phyloP scores from a whole-genome alignment of 1,284 basidiomycete species.

The Leccinum cinnamomeum region DNA sequence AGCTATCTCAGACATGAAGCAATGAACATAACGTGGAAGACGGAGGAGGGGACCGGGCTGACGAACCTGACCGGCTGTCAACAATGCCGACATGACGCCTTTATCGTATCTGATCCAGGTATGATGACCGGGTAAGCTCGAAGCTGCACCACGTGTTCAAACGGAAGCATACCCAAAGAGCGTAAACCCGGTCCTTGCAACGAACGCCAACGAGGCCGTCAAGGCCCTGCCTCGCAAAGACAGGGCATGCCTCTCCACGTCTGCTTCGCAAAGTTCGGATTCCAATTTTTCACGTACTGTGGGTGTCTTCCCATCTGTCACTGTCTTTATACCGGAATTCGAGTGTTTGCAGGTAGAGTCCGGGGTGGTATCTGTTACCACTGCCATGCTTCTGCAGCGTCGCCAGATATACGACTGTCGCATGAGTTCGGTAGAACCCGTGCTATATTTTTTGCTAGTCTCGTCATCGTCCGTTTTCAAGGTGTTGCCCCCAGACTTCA shows the following conservation, averaged over 20 bases:
- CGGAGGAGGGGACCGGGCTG: neutral
- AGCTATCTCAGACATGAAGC: slow-evolving; percentile 15
- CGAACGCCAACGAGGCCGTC: slow-evolving; percentile 29
- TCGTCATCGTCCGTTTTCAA: too few relatives aligned
- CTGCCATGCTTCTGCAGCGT: neutral
- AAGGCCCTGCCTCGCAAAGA: slow-evolving; percentile 30
- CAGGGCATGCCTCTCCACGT: slow-evolving; percentile 22
- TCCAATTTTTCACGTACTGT: neutral
- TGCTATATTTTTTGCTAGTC: neutral
- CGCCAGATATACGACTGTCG: too few relatives aligned
- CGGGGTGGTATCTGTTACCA: neutral
- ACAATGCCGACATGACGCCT: slow-evolving; percentile 36
- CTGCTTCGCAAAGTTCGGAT: slow-evolving; percentile 14
- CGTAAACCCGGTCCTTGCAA: slow-evolving; percentile 33
- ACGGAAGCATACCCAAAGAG: slow-evolving; percentile 32
- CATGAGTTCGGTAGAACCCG: slow-evolving; percentile 7
- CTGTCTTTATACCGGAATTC: neutral
- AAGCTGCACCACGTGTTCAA: neutral
- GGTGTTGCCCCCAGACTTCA: too few relatives aligned
- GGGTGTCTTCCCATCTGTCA: slow-evolving; percentile 15
- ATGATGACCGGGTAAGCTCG: slow-evolving; percentile 4
- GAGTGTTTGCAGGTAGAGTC: slow-evolving; percentile 1
- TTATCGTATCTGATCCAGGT: slow-evolving; percentile 30
- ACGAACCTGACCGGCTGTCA: slow-evolving; percentile 20
- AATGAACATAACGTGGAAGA: neutral